Conservation (phyloP, 108 stramenopile genomes). For the Asterionellopsis glacialis region DNA sequence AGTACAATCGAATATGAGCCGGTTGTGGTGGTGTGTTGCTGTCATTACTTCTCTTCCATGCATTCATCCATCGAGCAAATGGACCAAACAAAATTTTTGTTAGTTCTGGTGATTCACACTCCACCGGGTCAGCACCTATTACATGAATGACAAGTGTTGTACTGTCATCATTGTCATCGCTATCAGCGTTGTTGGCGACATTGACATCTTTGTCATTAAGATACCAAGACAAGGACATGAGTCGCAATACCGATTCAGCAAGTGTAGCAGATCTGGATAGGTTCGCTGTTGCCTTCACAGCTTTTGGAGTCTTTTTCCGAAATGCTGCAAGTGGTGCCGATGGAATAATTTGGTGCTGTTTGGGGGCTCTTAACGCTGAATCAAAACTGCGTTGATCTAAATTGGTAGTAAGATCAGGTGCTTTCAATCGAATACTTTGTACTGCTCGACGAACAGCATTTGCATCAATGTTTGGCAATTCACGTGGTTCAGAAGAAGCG, state of each 20-base stretch:
- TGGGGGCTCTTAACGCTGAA: background rate
- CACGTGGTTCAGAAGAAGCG: background rate
- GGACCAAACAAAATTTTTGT: slow-evolving; percentile 53
- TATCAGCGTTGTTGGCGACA: slow-evolving; percentile 8
- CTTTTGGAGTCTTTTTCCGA: slow-evolving; percentile 45
- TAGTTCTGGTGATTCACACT: slow-evolving; percentile 56
- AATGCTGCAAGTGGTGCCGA: slow-evolving; percentile 45
- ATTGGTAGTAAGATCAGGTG: background rate
- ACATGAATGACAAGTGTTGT: slow-evolving; percentile 54
- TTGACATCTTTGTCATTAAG: background rate
- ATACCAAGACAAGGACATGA: slow-evolving; percentile 26
- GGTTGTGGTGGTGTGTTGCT: background rate
- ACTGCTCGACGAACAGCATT: slow-evolving; percentile 17
- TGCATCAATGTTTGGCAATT: slow-evolving; percentile 12
- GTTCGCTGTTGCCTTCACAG: slow-evolving; percentile 53
- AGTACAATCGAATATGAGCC: slow-evolving; percentile 30
- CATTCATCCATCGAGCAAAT: slow-evolving; percentile 64
- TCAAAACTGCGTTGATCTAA: background rate
- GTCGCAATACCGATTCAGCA: slow-evolving; percentile 61
- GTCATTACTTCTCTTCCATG: background rate
- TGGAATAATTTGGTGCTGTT: slow-evolving; percentile 45
- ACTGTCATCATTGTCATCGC: background rate
- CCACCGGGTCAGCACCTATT: slow-evolving; percentile 73
- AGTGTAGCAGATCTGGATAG: slow-evolving; percentile 68
- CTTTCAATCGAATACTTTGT: slow-evolving; percentile 12